These are phyloP conservation scores for Mikania micrantha DNA, from an alignment of 129 eudicot genomes.

Conservation along the genomic window DNA sequence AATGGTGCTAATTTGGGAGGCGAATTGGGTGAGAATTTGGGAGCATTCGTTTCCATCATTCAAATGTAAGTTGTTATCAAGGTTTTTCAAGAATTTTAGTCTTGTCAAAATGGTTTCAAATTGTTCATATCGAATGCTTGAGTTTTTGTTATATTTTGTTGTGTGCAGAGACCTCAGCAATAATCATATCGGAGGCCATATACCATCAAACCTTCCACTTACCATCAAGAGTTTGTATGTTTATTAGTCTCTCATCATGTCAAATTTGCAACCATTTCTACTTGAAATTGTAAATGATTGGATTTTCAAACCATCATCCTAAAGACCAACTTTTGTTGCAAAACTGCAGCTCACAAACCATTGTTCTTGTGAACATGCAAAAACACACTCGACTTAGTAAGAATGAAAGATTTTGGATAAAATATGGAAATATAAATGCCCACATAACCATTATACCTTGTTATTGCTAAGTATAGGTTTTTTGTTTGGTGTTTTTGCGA, in stretches of 20 bases:
- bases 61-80: slow-evolving; percentile 54
- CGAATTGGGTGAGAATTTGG: slow-evolving; percentile 58
- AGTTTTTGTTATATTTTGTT: neutral
- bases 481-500: too few species aligned
- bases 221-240: slow-evolving; percentile 78
- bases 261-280: neutral
- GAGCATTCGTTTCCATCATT: slow-evolving; percentile 59
- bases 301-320: neutral
- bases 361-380: neutral
- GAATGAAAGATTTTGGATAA: neutral
- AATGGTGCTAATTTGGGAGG: slow-evolving; percentile 84
- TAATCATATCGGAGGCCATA: slow-evolving; percentile 82
- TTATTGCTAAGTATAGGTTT: too few species aligned
- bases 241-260: neutral
- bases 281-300: neutral
- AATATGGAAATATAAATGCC: too few species aligned
- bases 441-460: too few species aligned
- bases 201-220: slow-evolving; percentile 69
- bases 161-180: slow-evolving; percentile 66
- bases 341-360: neutral
- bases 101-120: neutral
- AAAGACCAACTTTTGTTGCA: neutral
- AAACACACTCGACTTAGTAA: neutral
- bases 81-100: neutral
- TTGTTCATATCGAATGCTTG: neutral